Evolutionary conservation across 139 green algal species (phyloP).

Genomic region (Picochlorum sp.): DNA sequence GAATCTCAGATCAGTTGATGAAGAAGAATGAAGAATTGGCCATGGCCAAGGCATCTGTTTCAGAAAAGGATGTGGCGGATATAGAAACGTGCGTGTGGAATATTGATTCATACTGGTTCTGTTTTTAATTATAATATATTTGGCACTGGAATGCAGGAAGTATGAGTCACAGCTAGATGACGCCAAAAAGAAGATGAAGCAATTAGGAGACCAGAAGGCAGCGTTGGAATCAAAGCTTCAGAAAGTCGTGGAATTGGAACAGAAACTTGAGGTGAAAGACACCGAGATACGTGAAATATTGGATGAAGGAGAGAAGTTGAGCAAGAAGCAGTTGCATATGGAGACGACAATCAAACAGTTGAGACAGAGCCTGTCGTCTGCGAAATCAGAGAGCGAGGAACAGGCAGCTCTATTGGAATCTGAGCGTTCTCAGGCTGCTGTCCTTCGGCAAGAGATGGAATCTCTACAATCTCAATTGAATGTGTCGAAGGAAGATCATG

Average conservation of each 20-base stretch:
- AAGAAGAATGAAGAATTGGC: conserved; percentile 68
- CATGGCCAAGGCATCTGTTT: conserved; percentile 32
- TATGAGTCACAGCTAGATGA: conserved; percentile 37
- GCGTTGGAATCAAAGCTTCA: neutral
- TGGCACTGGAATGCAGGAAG: neutral
- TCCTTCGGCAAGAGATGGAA: conserved; percentile 14
- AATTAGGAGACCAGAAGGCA: neutral
- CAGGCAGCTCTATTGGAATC: neutral
- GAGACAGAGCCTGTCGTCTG: conserved; percentile 37
- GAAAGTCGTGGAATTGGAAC: conserved; percentile 46
- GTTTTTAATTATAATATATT: neutral
- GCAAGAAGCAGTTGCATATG: conserved; percentile 67
- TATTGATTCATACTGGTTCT: too few species aligned
- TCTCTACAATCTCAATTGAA: conserved; percentile 41
- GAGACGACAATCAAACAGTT: conserved; percentile 71
- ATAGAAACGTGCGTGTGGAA: conserved; percentile 10
- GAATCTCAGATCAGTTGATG: conserved; percentile 34
- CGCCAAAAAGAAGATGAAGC: conserved; percentile 4
- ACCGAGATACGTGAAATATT: conserved; percentile 73
- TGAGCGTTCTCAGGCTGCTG: conserved; percentile 13
- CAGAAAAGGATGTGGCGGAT: conserved; percentile 44
- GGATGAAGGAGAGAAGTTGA: conserved; percentile 68
- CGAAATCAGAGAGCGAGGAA: conserved; percentile 36
- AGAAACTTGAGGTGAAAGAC: conserved; percentile 86
- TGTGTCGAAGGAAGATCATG: conserved; percentile 32